Percentiles rank a stretch among this genome's conserved stretches.
Conservation (phyloP, 768 basidiomycete species). For the Boletus rex-veris region DNA sequence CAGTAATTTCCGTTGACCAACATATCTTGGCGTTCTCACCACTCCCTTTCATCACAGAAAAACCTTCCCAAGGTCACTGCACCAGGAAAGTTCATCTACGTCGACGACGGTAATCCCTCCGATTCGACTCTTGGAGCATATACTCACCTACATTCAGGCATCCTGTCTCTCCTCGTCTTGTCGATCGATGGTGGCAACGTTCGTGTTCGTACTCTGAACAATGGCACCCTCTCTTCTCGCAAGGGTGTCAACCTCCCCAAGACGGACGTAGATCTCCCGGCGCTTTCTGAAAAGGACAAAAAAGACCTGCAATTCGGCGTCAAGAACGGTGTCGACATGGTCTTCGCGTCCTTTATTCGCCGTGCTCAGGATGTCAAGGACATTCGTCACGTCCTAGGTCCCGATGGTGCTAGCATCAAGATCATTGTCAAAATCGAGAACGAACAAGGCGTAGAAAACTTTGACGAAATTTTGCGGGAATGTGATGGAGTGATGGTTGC, state of each 20-base stretch:
- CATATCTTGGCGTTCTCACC: slow-evolving; percentile 1
- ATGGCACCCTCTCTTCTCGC: slow-evolving; percentile 87
- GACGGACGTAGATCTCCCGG: slow-evolving; percentile 95
- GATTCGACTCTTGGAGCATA: background rate
- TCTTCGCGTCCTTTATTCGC: slow-evolving; percentile 99
- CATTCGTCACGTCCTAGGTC: slow-evolving; percentile 90
- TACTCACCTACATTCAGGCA: slow-evolving; percentile 39
- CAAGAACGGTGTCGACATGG: slow-evolving; percentile 97
- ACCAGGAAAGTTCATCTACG: slow-evolving; percentile 95
- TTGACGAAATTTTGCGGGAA: slow-evolving; percentile 95
- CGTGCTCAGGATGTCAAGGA: slow-evolving; percentile 90
- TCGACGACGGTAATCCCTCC: slow-evolving; percentile 77
- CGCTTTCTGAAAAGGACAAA: slow-evolving; percentile 98
- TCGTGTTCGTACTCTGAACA: slow-evolving; percentile 85
- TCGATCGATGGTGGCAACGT: slow-evolving; percentile 80
- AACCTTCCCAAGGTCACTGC: slow-evolving; percentile 95
- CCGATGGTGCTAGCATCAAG: slow-evolving; percentile 94
- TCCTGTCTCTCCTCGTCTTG: slow-evolving; percentile 89
- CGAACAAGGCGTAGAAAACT: slow-evolving; percentile 98
- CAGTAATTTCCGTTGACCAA: slow-evolving; percentile 30
- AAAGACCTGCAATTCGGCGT: slow-evolving; percentile 92
- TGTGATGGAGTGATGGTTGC: slow-evolving; percentile 99
- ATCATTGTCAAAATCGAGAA: slow-evolving; percentile 99
- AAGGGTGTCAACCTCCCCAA: slow-evolving; percentile 99
- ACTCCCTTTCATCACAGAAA: slow-evolving; percentile 40